Evolutionary conservation across 2,329 filamentous ascomycete genomes (phyloP), one percentile per base, ranked within the genome.

Genomic region (Diaporthe longicolla): DNA sequence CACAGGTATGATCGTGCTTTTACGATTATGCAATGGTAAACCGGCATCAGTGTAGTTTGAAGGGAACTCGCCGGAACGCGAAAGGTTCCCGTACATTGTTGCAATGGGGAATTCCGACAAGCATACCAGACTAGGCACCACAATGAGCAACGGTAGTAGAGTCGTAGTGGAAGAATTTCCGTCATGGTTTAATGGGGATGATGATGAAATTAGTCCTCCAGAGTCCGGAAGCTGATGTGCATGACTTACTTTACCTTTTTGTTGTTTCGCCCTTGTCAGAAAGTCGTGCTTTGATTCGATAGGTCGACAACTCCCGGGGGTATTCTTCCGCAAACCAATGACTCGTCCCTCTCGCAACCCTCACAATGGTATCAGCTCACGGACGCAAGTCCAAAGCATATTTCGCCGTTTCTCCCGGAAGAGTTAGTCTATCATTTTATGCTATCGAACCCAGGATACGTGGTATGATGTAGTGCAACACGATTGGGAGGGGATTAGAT

Each of bases 61-160:
- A 5, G 57, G 57, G 24, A 59, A 59, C 17, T 59, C 57, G 32
- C 57, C 57, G 37, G 57, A 19, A 24, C 57, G 57, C 21, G 57
- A 40, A 13, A 59, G 57, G 6, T 59, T 59, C 21, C 57, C 57
- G n/a, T 59, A 59, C 57, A 59, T 59, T n/a, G 57, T 59, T 32
- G 57, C 26, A 21, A 29, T 13, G 32, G 29, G 9, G 3, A n/a
- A 57, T 8, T 9, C 54, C 29, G 11, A 57, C 29, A 19, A 24
- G 57, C n/a, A 40, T 40, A 35, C 15, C 24, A n/a, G 57, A 24
- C 13, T 40, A 0, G 17, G 3, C 32, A 9, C 21, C 21, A 37
- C 32, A 26, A 13, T 24, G 37, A 17, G 35, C 32, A 59, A 59
- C 4, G 24, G 35, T 24, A 17, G 21, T 15, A 24, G 6, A 40